A percentile compares a stretch with the other conserved stretches of the same genome.
Conservation (phyloP, 495 filamentous ascomycete species). For the Trichoderma asperelloides region DNA sequence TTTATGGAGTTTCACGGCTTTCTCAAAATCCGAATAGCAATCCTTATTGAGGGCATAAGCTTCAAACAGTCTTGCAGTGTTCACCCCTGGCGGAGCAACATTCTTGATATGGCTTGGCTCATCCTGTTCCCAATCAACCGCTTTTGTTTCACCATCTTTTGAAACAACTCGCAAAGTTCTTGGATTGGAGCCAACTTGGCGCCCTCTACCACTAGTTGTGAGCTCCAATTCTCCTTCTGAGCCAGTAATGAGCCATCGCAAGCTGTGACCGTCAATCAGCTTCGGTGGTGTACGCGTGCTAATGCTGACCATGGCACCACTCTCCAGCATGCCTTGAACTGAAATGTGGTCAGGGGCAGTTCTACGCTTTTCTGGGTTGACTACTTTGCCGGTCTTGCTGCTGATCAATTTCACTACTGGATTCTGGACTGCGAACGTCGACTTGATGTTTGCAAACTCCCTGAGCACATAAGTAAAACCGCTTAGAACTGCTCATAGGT, state of each 20-base stretch:
- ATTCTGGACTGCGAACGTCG: constrained; percentile 25
- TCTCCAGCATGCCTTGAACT: constrained; percentile 32
- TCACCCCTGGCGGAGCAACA: neutral
- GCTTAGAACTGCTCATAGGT: constrained; percentile 18
- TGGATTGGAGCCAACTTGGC: constrained; percentile 13
- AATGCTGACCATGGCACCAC: constrained; percentile 29
- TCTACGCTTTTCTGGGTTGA: constrained; percentile 18
- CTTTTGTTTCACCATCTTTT: neutral
- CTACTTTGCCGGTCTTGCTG: constrained; percentile 16
- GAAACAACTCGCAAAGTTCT: neutral
- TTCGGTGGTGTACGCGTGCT: constrained; percentile 23
- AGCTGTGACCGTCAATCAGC: constrained; percentile 20
- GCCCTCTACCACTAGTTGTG: constrained; percentile 13
- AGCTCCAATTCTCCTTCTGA: constrained; percentile 37
- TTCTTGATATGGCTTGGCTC: neutral
- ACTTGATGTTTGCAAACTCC: constrained; percentile 21
- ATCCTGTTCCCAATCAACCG: neutral
- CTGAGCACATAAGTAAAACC: constrained; percentile 29
- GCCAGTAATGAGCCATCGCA: constrained; percentile 38
- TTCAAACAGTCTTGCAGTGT: neutral
- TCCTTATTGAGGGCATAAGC: neutral
- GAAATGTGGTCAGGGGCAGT: constrained; percentile 34
- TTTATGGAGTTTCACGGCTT: neutral
- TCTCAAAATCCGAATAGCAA: neutral
- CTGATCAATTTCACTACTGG: constrained; percentile 20